phyloP scores from a whole-genome alignment of 192 early-diverging fungal genomes.

The Coemansia nantahalensis region DNA sequence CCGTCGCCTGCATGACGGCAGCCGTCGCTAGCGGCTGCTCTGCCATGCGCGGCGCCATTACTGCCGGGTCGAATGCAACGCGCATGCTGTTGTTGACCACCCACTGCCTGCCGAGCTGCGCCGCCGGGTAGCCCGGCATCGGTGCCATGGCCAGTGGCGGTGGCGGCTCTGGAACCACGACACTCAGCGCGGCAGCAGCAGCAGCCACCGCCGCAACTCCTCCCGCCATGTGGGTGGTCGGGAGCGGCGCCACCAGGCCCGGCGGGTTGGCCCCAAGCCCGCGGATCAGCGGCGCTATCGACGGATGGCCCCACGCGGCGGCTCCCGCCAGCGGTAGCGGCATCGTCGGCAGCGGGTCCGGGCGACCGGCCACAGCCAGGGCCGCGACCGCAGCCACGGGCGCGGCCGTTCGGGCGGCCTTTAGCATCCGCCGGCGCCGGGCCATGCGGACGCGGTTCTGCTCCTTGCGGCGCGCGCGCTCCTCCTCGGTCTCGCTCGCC shows the following conservation, averaged over 20 bases:
- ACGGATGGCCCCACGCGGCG: neutral
- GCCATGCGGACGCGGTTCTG: slow-evolving; percentile 36
- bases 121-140: too few relatives aligned
- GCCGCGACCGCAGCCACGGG: too few relatives aligned
- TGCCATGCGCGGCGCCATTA: too few relatives aligned
- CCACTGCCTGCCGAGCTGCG: too few relatives aligned
- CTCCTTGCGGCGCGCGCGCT: slow-evolving; percentile 14
- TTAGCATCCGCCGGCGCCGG: slow-evolving; percentile 2
- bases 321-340: neutral
- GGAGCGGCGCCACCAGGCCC: too few relatives aligned
- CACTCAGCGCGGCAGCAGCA: neutral
- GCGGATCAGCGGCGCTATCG: neutral
- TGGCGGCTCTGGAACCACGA: neutral
- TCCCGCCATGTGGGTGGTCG: neutral
- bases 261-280: neutral
- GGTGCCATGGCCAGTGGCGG: neutral
- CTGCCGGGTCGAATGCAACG: too few relatives aligned
- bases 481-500: slow-evolving; percentile 26
- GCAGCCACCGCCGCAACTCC: neutral
- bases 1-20: too few relatives aligned
- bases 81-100: too few relatives aligned
- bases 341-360: neutral
- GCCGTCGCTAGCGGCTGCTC: too few relatives aligned
- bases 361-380: too few relatives aligned
- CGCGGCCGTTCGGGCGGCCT: neutral